phyloP scores from a whole-genome alignment of 164 flowering plant genomes.

The Nymphaea thermarum region DNA sequence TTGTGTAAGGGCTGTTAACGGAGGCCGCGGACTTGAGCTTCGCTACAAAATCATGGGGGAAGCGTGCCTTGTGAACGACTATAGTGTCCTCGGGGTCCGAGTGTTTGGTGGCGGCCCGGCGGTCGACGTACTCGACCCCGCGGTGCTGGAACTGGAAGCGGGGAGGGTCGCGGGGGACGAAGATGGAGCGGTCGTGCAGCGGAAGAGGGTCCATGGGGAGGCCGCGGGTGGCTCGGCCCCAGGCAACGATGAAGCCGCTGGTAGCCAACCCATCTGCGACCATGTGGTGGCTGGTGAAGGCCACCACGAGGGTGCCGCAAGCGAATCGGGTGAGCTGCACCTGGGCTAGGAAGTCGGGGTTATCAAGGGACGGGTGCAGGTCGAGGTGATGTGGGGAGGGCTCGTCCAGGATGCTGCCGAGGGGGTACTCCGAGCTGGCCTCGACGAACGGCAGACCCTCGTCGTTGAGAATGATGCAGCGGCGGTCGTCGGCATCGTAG shows the following conservation, averaged over 20 bases:
- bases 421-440: background rate
- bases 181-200: conserved; percentile 5
- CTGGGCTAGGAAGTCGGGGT: conserved; percentile 4
- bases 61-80: conserved; percentile 14
- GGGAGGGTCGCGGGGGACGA: conserved; percentile 5
- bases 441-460: conserved; percentile 9
- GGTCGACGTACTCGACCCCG: conserved; percentile 3
- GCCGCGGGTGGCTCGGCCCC: conserved; percentile 7
- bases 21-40: conserved; percentile 14
- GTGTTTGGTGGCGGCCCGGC: background rate
- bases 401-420: background rate
- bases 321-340: conserved; percentile 7
- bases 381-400: background rate
- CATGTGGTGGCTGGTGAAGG: background rate
- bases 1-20: background rate
- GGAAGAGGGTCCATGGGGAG: conserved; percentile 4
- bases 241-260: background rate
- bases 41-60: conserved; percentile 11
- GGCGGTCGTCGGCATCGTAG: background rate
- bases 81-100: background rate
- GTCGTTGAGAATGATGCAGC: conserved; percentile 5
- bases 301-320: conserved; percentile 5
- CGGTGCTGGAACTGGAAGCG: conserved; percentile 4
- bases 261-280: conserved; percentile 5
- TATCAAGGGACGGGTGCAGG: conserved; percentile 7